A percentile compares a stretch with the other conserved stretches of the same genome.
Conservation (phyloP, 2,329 filamentous ascomycete species). For the Mycosphaerella sp. region DNA sequence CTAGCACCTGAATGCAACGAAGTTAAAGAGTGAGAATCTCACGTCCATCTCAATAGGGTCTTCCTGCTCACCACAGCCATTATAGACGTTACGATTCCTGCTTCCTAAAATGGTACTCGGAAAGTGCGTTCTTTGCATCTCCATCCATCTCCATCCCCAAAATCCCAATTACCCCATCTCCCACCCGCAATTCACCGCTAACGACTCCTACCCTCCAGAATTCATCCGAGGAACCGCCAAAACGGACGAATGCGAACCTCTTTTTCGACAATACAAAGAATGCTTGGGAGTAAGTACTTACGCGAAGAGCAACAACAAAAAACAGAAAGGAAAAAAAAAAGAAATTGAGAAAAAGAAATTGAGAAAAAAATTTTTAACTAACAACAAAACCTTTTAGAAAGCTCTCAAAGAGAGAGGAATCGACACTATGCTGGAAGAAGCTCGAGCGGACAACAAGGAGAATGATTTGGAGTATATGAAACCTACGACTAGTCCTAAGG, state of each 20-base stretch:
- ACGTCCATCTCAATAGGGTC: neutral
- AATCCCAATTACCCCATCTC: neutral
- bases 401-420: conserved; percentile 85
- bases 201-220: conserved; percentile 43
- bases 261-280: conserved; percentile 83
- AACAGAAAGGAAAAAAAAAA: too few species aligned
- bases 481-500: conserved; percentile 23
- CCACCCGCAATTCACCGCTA: too few species aligned
- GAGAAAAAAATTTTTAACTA: too few species aligned
- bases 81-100: conserved; percentile 90
- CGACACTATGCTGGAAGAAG: conserved; percentile 86
- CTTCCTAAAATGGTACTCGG: conserved; percentile 99
- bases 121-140: conserved; percentile 58
- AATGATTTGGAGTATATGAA: conserved; percentile 67
- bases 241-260: conserved; percentile 74
- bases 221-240: conserved; percentile 81
- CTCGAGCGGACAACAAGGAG: conserved; percentile 80
- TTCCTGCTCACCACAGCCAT: neutral
- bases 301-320: neutral
- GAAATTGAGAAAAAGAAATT: too few species aligned
- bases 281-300: conserved; percentile 65
- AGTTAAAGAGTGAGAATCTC: conserved; percentile 73
- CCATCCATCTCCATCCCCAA: neutral
- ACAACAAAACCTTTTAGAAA: conserved; percentile 48
- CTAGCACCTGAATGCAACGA: conserved; percentile 92